Evolutionary conservation across 148 eudicot genomes (phyloP).

Genomic region (Polygonum maritimum): DNA sequence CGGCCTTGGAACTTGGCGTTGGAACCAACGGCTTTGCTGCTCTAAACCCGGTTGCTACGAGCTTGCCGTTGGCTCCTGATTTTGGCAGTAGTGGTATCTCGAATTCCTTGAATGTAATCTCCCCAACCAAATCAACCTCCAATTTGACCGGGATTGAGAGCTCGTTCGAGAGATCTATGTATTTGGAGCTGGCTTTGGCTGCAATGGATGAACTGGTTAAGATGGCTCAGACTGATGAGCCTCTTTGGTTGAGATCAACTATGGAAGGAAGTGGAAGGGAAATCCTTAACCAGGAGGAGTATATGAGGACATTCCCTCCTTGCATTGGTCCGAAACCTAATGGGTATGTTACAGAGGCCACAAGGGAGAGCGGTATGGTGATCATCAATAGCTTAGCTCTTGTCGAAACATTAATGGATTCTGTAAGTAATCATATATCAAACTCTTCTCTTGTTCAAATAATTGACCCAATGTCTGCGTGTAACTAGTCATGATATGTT

Average conservation of each 20-base stretch:
- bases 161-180: constrained; percentile 53
- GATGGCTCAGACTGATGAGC: constrained; percentile 75
- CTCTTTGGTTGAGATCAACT: constrained; percentile 61
- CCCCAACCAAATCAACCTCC: constrained; percentile 30
- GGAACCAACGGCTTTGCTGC: constrained; percentile 61
- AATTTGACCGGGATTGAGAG: constrained; percentile 32
- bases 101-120: constrained; percentile 30
- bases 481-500: background rate
- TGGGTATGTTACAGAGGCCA: constrained; percentile 68
- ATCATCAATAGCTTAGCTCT: constrained; percentile 89
- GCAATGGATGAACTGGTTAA: constrained; percentile 90
- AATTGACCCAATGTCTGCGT: too few relatives aligned
- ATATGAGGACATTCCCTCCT: constrained; percentile 48
- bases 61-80: constrained; percentile 43
- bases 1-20: constrained; percentile 68
- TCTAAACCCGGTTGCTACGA: constrained; percentile 26
- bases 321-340: constrained; percentile 70
- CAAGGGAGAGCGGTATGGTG: constrained; percentile 83
- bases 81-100: constrained; percentile 47
- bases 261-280: constrained; percentile 43
- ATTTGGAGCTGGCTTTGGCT: constrained; percentile 80
- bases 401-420: constrained; percentile 94
- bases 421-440: constrained; percentile 30
- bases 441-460: background rate
- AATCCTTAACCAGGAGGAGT: constrained; percentile 73